A percentile compares a stretch with the other conserved stretches of the same genome.
Evolutionary conservation across 306 rosid genomes (phyloP).

Genomic region (Sechiopsis laciniata): DNA sequence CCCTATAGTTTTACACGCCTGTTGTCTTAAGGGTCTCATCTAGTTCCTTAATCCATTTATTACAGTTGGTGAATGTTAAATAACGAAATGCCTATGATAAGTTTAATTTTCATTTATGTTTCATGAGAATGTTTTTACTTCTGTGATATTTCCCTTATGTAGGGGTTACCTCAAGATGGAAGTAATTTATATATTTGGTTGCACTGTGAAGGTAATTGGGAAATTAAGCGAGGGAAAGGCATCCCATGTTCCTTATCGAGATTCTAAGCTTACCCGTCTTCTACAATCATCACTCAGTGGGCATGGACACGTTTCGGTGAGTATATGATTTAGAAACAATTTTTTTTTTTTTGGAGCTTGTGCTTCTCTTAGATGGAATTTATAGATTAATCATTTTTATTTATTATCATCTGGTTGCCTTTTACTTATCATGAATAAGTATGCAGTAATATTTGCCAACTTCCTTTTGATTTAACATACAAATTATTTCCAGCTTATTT

Average conservation of each 20-base stretch:
- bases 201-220: constrained; percentile 82
- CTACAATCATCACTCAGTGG: constrained; percentile 91
- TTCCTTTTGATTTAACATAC: constrained; percentile 23
- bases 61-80: background rate
- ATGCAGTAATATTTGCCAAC: constrained; percentile 16
- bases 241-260: constrained; percentile 96
- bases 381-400: background rate
- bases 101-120: background rate
- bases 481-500: constrained; percentile 70
- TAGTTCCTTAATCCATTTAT: background rate
- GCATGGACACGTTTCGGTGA: constrained; percentile 94
- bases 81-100: background rate
- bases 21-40: background rate
- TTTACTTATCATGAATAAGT: background rate
- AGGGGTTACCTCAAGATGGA: constrained; percentile 10
- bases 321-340: constrained; percentile 34
- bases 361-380: background rate
- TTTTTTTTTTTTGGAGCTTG: background rate
- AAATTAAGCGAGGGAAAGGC: constrained; percentile 98
- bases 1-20: background rate
- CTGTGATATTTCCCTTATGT: constrained; percentile 19
- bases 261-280: constrained; percentile 98
- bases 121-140: background rate
- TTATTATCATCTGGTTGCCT: background rate
- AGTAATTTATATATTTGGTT: constrained; percentile 32